phyloP scores from a whole-genome alignment of 1,139 yeast species.

The Geotrichum histeridarum region DNA sequence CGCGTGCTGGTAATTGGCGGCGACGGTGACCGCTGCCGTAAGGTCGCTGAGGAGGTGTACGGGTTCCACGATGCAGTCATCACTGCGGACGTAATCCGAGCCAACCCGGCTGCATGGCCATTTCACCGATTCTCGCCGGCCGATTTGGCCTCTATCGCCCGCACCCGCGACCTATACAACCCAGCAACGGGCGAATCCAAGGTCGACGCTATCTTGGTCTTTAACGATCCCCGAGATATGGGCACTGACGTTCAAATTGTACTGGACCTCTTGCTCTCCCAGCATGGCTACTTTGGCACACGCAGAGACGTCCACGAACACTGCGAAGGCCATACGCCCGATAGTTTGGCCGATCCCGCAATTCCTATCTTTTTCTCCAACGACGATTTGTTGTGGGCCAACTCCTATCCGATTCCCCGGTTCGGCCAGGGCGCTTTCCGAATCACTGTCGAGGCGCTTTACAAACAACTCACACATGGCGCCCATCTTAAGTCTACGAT shows the following conservation, averaged over 20 bases:
- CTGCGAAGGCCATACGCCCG: slow-evolving; percentile 15
- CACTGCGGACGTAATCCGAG: slow-evolving; percentile 64
- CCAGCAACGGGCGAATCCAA: slow-evolving; percentile 15
- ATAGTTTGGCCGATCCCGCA: slow-evolving; percentile 44
- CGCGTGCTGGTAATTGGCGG: slow-evolving; percentile 84
- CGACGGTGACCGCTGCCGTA: slow-evolving; percentile 59
- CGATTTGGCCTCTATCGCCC: slow-evolving; percentile 48
- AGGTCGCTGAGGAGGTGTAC: slow-evolving; percentile 61
- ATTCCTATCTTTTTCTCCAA: slow-evolving; percentile 82
- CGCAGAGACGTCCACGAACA: slow-evolving; percentile 35
- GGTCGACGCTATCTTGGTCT: slow-evolving; percentile 64
- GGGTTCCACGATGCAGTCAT: slow-evolving; percentile 78
- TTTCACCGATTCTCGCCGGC: slow-evolving; percentile 52
- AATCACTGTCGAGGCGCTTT: slow-evolving; percentile 57
- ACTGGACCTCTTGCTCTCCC: slow-evolving; percentile 63
- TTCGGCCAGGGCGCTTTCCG: slow-evolving; percentile 93
- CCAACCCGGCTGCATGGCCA: slow-evolving; percentile 64
- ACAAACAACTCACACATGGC: slow-evolving; percentile 53
- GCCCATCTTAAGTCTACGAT: slow-evolving; percentile 51
- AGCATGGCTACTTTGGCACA: slow-evolving; percentile 64
- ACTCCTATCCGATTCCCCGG: slow-evolving; percentile 70
- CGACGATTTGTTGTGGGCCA: slow-evolving; percentile 87
- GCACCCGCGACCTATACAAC: slow-evolving; percentile 21
- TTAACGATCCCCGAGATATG: slow-evolving; percentile 89
- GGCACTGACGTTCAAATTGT: slow-evolving; percentile 80